Conservation (phyloP, 192 early-diverging fungal species). For the Backusella mclennaniae region DNA sequence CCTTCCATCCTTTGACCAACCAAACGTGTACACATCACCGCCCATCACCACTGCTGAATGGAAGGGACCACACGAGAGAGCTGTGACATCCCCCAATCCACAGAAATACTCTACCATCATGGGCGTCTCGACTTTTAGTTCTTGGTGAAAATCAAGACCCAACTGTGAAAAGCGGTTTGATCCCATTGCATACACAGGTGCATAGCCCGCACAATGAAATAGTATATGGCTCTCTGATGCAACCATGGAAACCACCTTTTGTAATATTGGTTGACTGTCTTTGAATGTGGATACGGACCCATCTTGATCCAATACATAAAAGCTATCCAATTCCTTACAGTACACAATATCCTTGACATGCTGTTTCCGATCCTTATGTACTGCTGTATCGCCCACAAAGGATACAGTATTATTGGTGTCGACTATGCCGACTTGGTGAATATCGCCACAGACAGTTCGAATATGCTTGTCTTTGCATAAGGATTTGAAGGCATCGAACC, state of each 20-base stretch:
- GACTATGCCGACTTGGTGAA: neutral
- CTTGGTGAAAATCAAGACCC: slow-evolving; percentile 9
- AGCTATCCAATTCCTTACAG: neutral
- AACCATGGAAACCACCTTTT: neutral
- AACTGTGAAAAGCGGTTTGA: slow-evolving; percentile 14
- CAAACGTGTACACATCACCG: slow-evolving; percentile 22
- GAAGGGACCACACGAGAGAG: neutral
- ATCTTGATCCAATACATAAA: neutral
- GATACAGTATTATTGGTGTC: neutral
- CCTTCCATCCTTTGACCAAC: slow-evolving; percentile 11
- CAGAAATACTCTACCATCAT: slow-evolving; percentile 9
- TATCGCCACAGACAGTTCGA: neutral
- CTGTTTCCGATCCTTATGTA: neutral
- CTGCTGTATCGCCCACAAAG: neutral
- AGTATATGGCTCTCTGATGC: slow-evolving; percentile 14
- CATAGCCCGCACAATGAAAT: neutral
- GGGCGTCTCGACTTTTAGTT: neutral
- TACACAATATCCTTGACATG: neutral
- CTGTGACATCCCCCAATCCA: neutral
- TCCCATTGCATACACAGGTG: slow-evolving; percentile 12
- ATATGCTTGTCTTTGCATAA: neutral
- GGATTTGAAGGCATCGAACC: neutral
- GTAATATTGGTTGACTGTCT: neutral
- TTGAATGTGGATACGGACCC: neutral
- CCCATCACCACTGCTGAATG: slow-evolving; percentile 6